A percentile compares a stretch with the other conserved stretches of the same genome.
Conservation (phyloP, 495 filamentous ascomycete genomes). For the Penicillium fimorum region DNA sequence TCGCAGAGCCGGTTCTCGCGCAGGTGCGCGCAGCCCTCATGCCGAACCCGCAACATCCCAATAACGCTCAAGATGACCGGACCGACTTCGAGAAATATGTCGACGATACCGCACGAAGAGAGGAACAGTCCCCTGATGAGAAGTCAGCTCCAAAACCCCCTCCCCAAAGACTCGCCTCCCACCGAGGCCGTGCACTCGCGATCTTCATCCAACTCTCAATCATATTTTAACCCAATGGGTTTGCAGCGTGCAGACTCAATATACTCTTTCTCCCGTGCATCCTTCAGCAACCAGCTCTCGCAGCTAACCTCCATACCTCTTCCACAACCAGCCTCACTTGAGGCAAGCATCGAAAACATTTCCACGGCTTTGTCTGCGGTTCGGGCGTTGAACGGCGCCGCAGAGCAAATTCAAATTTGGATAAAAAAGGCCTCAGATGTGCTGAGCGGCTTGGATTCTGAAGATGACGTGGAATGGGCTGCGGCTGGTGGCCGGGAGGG, state of each 20-base stretch:
- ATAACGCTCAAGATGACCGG: constrained; percentile 20
- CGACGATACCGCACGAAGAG: constrained; percentile 40
- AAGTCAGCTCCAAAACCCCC: constrained; percentile 37
- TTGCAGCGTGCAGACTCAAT: constrained; percentile 69
- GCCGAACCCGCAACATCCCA: constrained; percentile 11
- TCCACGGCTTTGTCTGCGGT: constrained; percentile 76
- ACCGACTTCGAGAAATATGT: constrained; percentile 50
- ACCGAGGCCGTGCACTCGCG: constrained; percentile 27
- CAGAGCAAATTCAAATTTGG: constrained; percentile 90
- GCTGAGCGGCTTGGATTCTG: constrained; percentile 77
- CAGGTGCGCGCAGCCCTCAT: constrained; percentile 22
- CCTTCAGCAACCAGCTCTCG: constrained; percentile 86
- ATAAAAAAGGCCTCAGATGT: constrained; percentile 87
- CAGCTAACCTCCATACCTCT: constrained; percentile 82
- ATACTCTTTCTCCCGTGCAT: constrained; percentile 83
- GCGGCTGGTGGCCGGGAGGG: constrained; percentile 89
- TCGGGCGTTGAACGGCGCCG: constrained; percentile 72
- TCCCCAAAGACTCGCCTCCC: constrained; percentile 41
- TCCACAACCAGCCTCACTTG: constrained; percentile 76
- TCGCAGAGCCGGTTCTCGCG: constrained; percentile 29
- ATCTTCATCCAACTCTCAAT: constrained; percentile 45
- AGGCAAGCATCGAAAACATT: constrained; percentile 76
- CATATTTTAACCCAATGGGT: constrained; percentile 52
- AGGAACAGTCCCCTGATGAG: constrained; percentile 26
- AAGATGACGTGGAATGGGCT: constrained; percentile 97